Evolutionary conservation across 148 eudicot genomes (phyloP).

Genomic region (Spergularia marina): DNA sequence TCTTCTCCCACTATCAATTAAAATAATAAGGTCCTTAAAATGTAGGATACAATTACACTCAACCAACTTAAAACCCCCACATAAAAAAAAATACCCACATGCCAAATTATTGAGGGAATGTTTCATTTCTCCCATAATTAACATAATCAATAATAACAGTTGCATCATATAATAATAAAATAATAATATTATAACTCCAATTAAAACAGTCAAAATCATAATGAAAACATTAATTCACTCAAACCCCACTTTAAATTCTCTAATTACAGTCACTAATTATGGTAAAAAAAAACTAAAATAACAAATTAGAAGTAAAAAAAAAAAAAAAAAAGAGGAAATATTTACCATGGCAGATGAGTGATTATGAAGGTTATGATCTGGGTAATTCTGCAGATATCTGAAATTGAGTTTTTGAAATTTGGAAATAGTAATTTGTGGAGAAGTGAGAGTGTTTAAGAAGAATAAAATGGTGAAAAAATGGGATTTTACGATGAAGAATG

Average conservation of each 20-base stretch:
- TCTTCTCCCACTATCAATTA: conserved; percentile 19
- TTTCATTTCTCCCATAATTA: background rate
- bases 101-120: background rate
- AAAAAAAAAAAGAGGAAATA: background rate
- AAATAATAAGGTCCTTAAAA: conserved; percentile 16
- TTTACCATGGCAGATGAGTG: conserved; percentile 15
- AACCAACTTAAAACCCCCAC: background rate
- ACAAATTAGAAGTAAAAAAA: background rate
- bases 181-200: background rate
- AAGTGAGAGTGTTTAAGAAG: background rate
- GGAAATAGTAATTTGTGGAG: background rate
- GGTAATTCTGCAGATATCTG: background rate
- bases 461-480: background rate
- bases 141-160: background rate
- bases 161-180: conserved; percentile 1
- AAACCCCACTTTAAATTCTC: conserved; percentile 1
- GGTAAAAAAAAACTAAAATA: background rate
- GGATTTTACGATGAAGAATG: no score
- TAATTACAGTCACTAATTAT: background rate
- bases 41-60: background rate
- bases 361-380: conserved; percentile 8
- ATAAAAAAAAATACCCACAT: background rate
- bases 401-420: background rate
- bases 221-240: background rate
- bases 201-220: background rate